Evolutionary conservation across 441 rosid genomes (phyloP).

Genomic region (Oxalis stricta): DNA sequence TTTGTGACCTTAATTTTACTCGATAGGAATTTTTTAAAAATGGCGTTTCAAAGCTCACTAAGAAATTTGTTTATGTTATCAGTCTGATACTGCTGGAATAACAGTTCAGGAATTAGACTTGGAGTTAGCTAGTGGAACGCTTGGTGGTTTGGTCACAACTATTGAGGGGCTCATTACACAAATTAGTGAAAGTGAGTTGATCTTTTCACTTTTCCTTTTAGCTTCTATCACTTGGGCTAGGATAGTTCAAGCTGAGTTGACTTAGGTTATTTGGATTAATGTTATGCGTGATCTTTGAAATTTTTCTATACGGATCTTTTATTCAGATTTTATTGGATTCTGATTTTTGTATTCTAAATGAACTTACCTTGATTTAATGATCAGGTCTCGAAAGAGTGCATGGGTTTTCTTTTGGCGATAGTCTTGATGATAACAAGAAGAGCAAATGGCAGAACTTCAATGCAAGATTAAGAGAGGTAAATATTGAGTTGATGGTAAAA

Average conservation of each 20-base stretch:
- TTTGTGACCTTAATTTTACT: not conserved
- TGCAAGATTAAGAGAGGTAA: slow-evolving; percentile 59
- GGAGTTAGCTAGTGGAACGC: slow-evolving; percentile 82
- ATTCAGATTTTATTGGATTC: not conserved
- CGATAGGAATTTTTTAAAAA: no score
- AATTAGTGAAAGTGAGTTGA: slow-evolving; percentile 81
- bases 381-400: slow-evolving; percentile 93
- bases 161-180: slow-evolving; percentile 92
- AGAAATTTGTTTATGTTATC: slow-evolving; percentile 7
- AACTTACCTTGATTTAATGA: not conserved
- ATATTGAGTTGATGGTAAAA: not conserved
- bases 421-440: slow-evolving; percentile 53
- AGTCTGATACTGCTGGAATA: slow-evolving; percentile 92
- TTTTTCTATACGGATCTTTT: no score
- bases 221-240: no score
- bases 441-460: slow-evolving; percentile 67
- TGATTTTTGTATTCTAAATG: not conserved
- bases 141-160: slow-evolving; percentile 89
- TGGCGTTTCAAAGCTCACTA: not conserved
- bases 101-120: slow-evolving; percentile 77
- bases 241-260: not conserved
- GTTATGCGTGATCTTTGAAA: no score
- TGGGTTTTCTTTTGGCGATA: slow-evolving; percentile 93
- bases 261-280: no score
- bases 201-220: slow-evolving; percentile 3